Evolutionary conservation across 306 rosid genomes (phyloP), one percentile per base, ranked within the genome.

Genomic region (Sphenostylis stenocarpa): DNA sequence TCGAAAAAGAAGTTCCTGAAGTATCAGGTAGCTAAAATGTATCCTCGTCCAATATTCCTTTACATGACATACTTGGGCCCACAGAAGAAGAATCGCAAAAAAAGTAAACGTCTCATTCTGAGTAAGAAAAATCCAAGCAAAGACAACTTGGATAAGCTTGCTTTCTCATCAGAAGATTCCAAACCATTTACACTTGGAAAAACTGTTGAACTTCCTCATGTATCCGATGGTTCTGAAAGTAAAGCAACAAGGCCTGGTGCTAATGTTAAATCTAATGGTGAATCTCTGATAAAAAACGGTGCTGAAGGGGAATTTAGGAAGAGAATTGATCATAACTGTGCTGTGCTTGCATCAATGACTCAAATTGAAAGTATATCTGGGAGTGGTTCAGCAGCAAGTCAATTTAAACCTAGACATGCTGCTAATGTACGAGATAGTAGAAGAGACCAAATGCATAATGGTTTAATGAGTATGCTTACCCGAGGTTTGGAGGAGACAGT

Each of bases 121-220:
- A 82, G 70, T 57, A 20, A 55, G 63, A 87, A 79, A 76, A 69
- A 16, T 67, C 73, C 39, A 31, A 44, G 44, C 9, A 88, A 81
- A 64, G 84, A 52, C 47, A 78, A 77, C 53, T 17, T 78, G 73
- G 77, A 78, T 44, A 83, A 57, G 47, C 52, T 56, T 67, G 48
- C 77, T 75, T 24, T 48, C 17, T 72, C 81, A 56, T 83, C 91
- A 44, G 91, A 86, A 33, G 92, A 85, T 71, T n/a, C 47, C 47
- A 88, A 82, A 67, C 92, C 93, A 60, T 90, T 92, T 72, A 91
- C 86, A 24, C 61, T 85, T 49, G 88, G 82, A 44, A 81, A 77
- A 65, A 58, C 85, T 61, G 62, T 23, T 51, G 76, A 70, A 43
- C 14, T 57, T 64, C 26, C 80, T 51, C 53, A 67, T 13, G 69